These are phyloP conservation scores for Ceratobasidium sp. DNA, from an alignment of 1,284 basidiomycete genomes.

Conservation along the genomic window DNA sequence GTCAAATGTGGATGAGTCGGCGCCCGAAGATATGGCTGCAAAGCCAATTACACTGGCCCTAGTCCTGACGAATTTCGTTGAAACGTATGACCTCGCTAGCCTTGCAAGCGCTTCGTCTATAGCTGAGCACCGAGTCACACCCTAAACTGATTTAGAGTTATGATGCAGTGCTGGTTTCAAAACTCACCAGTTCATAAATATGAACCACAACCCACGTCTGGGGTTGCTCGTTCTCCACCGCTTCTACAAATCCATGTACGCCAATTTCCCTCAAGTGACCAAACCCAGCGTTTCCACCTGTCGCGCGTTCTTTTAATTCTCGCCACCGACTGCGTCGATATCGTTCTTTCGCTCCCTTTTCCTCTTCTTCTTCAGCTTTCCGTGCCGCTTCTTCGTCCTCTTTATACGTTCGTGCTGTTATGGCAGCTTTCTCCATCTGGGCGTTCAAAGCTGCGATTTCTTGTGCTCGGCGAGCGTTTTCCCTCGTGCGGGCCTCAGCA, in stretches of 20 bases:
- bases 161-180: neutral
- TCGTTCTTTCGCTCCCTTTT: constrained; percentile 51
- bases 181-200: constrained; percentile 80
- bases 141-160: constrained; percentile 57
- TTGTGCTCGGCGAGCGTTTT: constrained; percentile 64
- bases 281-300: constrained; percentile 60
- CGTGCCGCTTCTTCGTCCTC: constrained; percentile 74
- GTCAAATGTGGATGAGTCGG: constrained; percentile 5
- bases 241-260: constrained; percentile 76
- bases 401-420: constrained; percentile 71
- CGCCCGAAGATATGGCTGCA: constrained; percentile 60
- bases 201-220: constrained; percentile 85
- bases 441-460: constrained; percentile 67
- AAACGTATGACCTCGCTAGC: constrained; percentile 76
- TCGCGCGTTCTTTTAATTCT: constrained; percentile 61
- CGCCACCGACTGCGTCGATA: constrained; percentile 52
- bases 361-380: constrained; percentile 58
- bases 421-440: constrained; percentile 74
- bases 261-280: constrained; percentile 88
- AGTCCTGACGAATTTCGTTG: constrained; percentile 84
- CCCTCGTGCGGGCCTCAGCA: constrained; percentile 72
- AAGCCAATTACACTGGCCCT: constrained; percentile 84
- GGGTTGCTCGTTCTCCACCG: constrained; percentile 79
- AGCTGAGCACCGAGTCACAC: constrained; percentile 77
- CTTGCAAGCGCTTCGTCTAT: constrained; percentile 78